Percentiles rank a stretch among this genome's conserved stretches.
phyloP scores from a whole-genome alignment of 306 rosid genomes.

The Luffa acutangula region DNA sequence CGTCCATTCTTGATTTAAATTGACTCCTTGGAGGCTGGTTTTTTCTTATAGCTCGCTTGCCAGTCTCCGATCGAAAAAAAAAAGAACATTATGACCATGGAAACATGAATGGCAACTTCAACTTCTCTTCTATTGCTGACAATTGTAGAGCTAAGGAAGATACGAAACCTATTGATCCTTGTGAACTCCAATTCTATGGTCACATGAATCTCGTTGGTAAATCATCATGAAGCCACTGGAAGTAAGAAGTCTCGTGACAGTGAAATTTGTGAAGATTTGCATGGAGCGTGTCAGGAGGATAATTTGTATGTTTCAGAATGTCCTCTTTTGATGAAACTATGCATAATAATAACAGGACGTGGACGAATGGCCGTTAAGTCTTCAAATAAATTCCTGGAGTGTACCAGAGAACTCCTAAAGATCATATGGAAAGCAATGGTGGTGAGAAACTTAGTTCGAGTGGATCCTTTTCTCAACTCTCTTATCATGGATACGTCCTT shows the following conservation, averaged over 20 bases:
- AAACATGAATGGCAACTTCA: conserved; percentile 8
- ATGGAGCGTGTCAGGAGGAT: conserved; percentile 22
- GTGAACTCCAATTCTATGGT: conserved; percentile 15
- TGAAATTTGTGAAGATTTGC: conserved; percentile 19
- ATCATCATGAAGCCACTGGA: conserved; percentile 18
- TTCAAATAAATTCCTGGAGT: conserved; percentile 16
- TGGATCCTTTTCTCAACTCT: conserved; percentile 9
- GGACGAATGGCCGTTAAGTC: conserved; percentile 16
- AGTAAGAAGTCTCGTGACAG: conserved; percentile 17
- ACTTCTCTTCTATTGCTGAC: conserved; percentile 29
- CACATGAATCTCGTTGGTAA: conserved; percentile 20
- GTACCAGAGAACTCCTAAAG: conserved; percentile 22
- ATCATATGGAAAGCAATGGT: conserved; percentile 29
- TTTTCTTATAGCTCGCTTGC: no score
- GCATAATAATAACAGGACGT: conserved; percentile 14
- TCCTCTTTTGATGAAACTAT: conserved; percentile 26
- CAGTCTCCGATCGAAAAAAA: no score
- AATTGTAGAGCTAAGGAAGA: conserved; percentile 22
- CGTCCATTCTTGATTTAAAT: no score
- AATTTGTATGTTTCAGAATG: conserved; percentile 23
- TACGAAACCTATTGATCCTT: conserved; percentile 14
- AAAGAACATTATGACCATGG: conserved; percentile 19
- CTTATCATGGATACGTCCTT: neutral
- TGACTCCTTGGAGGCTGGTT: no score
- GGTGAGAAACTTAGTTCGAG: neutral